Conservation (phyloP, 202 grass and related monocot species). For the Setaria italica region DNA sequence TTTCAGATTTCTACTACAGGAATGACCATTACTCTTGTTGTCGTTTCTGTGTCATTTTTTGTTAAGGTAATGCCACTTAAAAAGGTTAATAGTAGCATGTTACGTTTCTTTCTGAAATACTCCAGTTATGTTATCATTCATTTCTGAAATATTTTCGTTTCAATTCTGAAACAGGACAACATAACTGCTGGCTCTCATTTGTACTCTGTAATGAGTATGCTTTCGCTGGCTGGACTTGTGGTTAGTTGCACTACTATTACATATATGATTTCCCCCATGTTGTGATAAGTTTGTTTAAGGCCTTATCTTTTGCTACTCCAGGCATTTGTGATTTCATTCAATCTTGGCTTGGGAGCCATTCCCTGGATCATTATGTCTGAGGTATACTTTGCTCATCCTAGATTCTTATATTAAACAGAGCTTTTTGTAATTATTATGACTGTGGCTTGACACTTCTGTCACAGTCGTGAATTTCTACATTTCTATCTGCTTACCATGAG, state of each 20-base stretch:
- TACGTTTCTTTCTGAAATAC: constrained; percentile 37
- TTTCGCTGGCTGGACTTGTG: constrained; percentile 74
- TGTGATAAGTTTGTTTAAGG: constrained; percentile 36
- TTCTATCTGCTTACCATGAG: neutral
- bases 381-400: constrained; percentile 44
- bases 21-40: constrained; percentile 61
- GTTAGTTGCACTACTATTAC: constrained; percentile 57
- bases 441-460: constrained; percentile 2
- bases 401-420: constrained; percentile 1
- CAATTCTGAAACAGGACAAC: constrained; percentile 55
- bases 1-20: constrained; percentile 63
- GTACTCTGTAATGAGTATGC: constrained; percentile 62
- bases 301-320: constrained; percentile 36
- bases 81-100: constrained; percentile 17
- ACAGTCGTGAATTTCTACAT: neutral
- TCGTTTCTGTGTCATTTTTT: constrained; percentile 81
- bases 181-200: constrained; percentile 57
- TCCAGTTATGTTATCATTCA: neutral
- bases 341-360: constrained; percentile 80
- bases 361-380: constrained; percentile 91
- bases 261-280: neutral
- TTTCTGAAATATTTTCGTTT: constrained; percentile 34
- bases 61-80: constrained; percentile 58
- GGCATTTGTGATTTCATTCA: constrained; percentile 73
- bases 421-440: constrained; percentile 21